These are phyloP conservation scores for Coemansia sp. DNA, from an alignment of 192 early-diverging fungal genomes.

Conservation along the genomic window DNA sequence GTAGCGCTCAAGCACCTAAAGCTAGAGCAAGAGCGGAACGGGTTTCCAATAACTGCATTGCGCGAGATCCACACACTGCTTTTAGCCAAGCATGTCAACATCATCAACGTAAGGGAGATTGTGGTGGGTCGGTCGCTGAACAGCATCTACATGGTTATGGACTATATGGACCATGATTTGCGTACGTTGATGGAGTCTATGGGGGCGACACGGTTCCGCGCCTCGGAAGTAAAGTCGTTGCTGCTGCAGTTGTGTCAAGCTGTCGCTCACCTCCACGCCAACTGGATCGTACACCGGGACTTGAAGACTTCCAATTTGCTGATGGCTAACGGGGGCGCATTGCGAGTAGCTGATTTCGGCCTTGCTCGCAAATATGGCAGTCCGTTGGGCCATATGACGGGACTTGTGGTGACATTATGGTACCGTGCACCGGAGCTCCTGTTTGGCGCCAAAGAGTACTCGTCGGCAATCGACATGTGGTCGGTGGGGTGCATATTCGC, in stretches of 20 bases:
- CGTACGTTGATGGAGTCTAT: slow-evolving; percentile 87
- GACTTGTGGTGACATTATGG: slow-evolving; percentile 95
- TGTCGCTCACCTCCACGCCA: slow-evolving; percentile 76
- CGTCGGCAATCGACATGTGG: slow-evolving; percentile 92
- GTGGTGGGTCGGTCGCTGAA: slow-evolving; percentile 57
- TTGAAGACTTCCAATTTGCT: slow-evolving; percentile 83
- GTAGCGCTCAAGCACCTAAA: slow-evolving; percentile 77
- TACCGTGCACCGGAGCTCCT: slow-evolving; percentile 95
- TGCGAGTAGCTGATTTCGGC: slow-evolving; percentile 98
- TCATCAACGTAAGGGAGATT: slow-evolving; percentile 78
- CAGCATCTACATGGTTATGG: slow-evolving; percentile 96
- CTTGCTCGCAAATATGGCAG: slow-evolving; percentile 86
- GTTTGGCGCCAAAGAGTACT: slow-evolving; percentile 82
- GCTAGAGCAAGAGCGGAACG: slow-evolving; percentile 73
- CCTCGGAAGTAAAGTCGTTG: slow-evolving; percentile 80
- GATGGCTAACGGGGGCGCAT: slow-evolving; percentile 71
- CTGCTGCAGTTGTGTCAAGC: slow-evolving; percentile 78
- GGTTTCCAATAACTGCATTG: slow-evolving; percentile 75
- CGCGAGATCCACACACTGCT: slow-evolving; percentile 75
- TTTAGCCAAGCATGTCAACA: slow-evolving; percentile 77
- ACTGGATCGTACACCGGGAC: slow-evolving; percentile 91
- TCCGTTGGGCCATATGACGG: slow-evolving; percentile 74
- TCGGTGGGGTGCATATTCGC: slow-evolving; percentile 97
- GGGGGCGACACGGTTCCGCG: slow-evolving; percentile 66
- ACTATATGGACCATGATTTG: slow-evolving; percentile 94